phyloP scores from a whole-genome alignment of 202 grass and related monocot species.

The Setaria viridis region DNA sequence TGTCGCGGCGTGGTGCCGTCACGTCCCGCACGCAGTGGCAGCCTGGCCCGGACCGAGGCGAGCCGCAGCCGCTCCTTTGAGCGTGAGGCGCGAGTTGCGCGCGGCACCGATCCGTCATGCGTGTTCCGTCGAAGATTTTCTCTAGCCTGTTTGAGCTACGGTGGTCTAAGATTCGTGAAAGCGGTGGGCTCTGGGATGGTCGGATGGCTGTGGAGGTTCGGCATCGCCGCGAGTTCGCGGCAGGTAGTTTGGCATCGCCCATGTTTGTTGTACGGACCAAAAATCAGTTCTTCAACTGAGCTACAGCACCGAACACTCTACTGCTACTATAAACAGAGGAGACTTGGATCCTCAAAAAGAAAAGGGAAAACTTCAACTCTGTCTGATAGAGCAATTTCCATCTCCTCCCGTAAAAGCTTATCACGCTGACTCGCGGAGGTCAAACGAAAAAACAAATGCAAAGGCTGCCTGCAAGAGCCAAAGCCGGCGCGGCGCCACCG shows the following conservation, averaged over 20 bases:
- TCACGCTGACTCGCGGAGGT: neutral
- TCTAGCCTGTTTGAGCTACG: neutral
- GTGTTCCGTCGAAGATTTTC: neutral
- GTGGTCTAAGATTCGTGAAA: neutral
- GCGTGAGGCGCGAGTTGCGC: neutral
- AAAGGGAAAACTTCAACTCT: too few species aligned
- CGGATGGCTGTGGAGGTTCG: neutral
- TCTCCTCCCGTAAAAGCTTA: neutral
- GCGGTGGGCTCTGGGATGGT: neutral
- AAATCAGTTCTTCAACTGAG: neutral
- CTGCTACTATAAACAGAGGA: too few species aligned
- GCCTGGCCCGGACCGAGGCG: neutral
- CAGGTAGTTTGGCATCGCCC: neutral
- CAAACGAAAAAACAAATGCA: neutral
- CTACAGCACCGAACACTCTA: neutral
- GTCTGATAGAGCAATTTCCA: too few species aligned
- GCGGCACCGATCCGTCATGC: neutral
- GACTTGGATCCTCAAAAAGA: too few species aligned
- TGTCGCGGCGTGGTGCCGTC: neutral
- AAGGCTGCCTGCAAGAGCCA: neutral
- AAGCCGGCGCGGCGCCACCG: neutral
- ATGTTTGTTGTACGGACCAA: neutral
- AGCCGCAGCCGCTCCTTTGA: neutral
- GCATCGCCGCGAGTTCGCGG: neutral
- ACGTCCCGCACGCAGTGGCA: conserved; percentile 8